A percentile compares a stretch with the other conserved stretches of the same genome.
Evolutionary conservation across 371 early-diverging fungal genomes (phyloP).

Genomic region (Haplosporangium sp.): DNA sequence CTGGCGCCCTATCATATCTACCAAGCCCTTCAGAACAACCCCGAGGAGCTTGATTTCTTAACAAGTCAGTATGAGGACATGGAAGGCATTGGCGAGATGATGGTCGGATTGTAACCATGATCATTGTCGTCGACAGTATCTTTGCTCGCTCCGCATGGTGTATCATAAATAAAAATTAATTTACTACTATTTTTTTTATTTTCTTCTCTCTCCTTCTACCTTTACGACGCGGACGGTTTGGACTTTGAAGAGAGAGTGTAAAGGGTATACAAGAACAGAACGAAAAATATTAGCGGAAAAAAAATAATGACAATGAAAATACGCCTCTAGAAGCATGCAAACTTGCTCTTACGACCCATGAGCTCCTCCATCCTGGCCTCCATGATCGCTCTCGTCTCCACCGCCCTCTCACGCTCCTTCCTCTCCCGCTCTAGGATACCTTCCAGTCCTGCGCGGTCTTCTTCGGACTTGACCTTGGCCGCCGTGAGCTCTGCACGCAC

Average conservation of each 20-base stretch:
- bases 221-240: too few relatives aligned
- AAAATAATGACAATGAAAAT: neutral
- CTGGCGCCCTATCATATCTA: conserved; percentile 64
- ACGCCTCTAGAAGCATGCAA: conserved; percentile 42
- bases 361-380: conserved; percentile 50
- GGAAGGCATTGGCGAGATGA: conserved; percentile 48
- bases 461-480: conserved; percentile 23
- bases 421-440: conserved; percentile 22
- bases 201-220: neutral
- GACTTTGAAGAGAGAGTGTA: neutral
- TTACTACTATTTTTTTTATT: neutral
- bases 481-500: conserved; percentile 14
- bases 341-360: conserved; percentile 43
- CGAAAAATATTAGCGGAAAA: neutral
- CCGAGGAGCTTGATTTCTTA: conserved; percentile 64
- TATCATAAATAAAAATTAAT: neutral
- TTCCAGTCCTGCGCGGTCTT: conserved; percentile 24
- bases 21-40: conserved; percentile 56
- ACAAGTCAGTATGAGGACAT: conserved; percentile 61
- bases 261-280: neutral
- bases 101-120: conserved; percentile 29
- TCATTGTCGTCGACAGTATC: neutral
- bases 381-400: conserved; percentile 41
- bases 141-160: neutral
- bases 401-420: conserved; percentile 35